Evolutionary conservation across 495 filamentous ascomycete species (phyloP), one percentile per base, ranked within the genome.

Genomic region (Aspergillus nidulans): DNA sequence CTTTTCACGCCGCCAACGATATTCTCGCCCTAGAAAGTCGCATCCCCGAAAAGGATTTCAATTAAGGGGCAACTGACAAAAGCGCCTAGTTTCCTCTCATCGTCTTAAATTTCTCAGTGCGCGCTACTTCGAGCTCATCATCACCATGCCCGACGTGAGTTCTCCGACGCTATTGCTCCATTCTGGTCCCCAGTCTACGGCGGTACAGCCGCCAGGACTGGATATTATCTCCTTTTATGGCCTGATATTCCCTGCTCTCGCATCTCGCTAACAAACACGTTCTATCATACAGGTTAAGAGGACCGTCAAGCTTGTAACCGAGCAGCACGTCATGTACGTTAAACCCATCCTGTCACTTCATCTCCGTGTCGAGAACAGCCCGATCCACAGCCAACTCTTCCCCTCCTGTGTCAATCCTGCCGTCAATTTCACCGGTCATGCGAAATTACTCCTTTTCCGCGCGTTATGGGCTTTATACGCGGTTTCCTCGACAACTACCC

Each of bases 251-350:
- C 39, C 48, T 51, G 30, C 30, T 47, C 38, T 63, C 56, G 58
- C 62, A 59, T 57, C 15, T 9, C 23, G 34, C 62, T 61, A 42
- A 61, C 56, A 12, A 34, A 49, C 49, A 21, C 45, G 32, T 52
- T 30, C 40, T 28, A 25, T 46, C 16, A 8, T 54, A 47, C 47
- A 92, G 88, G 79, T 91, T 67, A 90, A 95, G 77, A 85, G 94
- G 56, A 89, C 80, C 54, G 80, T 98, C 69, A 92, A 92, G 79
- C 81, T 98, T 71, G 80, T 97, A 57, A 98, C 94, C 23, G 85
- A 91, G 72, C 92, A 97, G 71, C 81, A 83, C 55, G 81, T 89
- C 68, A 86, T 91, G 91, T 95, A 84, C 69, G 89, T 82, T 62
- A 43, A 48, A 18, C 49, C 28, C 34, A 32, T 24, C 30, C 55